phyloP scores from a whole-genome alignment of 2,329 filamentous ascomycete genomes.

The Calonectria honghensis region DNA sequence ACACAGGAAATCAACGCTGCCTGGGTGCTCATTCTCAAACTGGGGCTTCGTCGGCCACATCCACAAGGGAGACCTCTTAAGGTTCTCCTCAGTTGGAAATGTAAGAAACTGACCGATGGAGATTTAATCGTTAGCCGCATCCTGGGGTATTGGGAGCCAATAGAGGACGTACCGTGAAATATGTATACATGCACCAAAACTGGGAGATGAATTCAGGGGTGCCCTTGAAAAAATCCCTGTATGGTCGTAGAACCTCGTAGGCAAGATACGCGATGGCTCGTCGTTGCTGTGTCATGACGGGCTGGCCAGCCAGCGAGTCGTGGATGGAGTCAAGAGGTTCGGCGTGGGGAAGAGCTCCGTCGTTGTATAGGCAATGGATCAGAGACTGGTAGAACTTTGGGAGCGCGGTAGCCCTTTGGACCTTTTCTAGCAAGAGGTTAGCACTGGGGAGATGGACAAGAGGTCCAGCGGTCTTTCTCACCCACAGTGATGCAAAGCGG shows the following conservation, averaged over 20 bases:
- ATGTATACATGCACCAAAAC: conserved; percentile 3
- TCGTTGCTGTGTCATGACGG: not conserved
- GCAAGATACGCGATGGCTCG: not conserved
- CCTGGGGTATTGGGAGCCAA: not conserved
- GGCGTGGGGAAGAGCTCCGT: not conserved
- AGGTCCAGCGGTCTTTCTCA: not conserved
- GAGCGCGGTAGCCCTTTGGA: not conserved
- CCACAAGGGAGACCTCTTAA: not conserved
- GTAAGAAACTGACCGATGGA: not conserved
- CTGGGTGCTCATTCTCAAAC: not conserved
- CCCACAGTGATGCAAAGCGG: conserved; percentile 1
- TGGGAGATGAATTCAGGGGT: not conserved
- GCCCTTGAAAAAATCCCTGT: not conserved
- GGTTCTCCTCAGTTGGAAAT: not conserved
- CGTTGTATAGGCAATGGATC: not conserved
- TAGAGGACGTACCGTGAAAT: not conserved
- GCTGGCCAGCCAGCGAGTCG: not conserved
- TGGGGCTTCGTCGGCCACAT: conserved; percentile 8
- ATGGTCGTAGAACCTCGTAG: not conserved
- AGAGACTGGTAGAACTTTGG: not conserved
- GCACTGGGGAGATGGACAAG: not conserved
- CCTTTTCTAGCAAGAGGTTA: not conserved
- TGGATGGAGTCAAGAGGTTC: not conserved
- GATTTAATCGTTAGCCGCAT: not conserved
- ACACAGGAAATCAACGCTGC: not conserved